Evolutionary conservation across 2,329 filamentous ascomycete genomes (phyloP).

Genomic region (Knufia petricola): DNA sequence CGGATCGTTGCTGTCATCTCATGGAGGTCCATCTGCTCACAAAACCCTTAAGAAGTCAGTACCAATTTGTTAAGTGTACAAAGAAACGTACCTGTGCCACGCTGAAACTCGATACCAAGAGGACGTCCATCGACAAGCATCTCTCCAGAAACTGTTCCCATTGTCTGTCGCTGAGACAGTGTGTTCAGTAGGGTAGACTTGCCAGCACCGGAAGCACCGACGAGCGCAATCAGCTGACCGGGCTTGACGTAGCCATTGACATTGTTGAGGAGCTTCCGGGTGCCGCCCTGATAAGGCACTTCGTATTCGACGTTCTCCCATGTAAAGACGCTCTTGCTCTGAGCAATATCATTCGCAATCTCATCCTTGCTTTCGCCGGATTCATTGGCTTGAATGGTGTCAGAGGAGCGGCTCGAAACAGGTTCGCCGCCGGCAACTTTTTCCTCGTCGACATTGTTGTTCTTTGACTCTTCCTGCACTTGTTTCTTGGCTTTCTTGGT

Average conservation of each 20-base stretch:
- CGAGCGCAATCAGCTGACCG: conserved; percentile 67
- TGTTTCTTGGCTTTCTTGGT: conserved; percentile 51
- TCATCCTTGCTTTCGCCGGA: conserved; percentile 29
- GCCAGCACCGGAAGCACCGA: conserved; percentile 72
- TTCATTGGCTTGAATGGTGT: conserved; percentile 25
- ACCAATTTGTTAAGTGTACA: too few species aligned
- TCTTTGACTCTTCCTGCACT: conserved; percentile 34
- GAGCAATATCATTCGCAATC: conserved; percentile 39
- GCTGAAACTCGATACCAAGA: conserved; percentile 54
- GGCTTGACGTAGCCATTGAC: conserved; percentile 72
- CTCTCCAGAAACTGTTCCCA: conserved; percentile 55
- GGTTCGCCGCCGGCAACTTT: conserved; percentile 31
- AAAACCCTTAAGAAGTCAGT: conserved; percentile 40
- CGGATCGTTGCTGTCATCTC: conserved; percentile 57
- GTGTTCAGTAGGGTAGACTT: conserved; percentile 79
- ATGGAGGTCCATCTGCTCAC: conserved; percentile 63
- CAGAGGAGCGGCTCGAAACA: conserved; percentile 25
- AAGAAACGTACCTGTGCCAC: conserved; percentile 43
- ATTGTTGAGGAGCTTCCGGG: conserved; percentile 55
- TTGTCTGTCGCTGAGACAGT: conserved; percentile 60
- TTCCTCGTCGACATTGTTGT: conserved; percentile 46
- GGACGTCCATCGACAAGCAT: conserved; percentile 62
- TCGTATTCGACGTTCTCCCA: conserved; percentile 64
- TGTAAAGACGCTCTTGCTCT: conserved; percentile 58
- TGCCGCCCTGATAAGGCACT: conserved; percentile 56